These are phyloP conservation scores for Alternaria postmessia DNA, from an alignment of 2,329 filamentous ascomycete genomes.

Conservation along the genomic window DNA sequence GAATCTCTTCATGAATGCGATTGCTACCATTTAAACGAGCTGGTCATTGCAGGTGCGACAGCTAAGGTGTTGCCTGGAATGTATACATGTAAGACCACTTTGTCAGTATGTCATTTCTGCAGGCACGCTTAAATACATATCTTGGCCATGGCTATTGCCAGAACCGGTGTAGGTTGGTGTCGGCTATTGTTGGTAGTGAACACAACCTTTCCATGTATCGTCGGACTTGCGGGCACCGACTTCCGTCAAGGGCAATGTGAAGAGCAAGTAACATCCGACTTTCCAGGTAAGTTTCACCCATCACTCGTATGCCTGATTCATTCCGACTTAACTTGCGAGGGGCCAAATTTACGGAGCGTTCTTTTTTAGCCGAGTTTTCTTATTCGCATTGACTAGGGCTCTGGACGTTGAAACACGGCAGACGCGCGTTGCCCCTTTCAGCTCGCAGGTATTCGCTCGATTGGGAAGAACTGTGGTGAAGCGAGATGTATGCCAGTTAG, in stretches of 20 bases:
- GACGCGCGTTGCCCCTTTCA: slow-evolving; percentile 1
- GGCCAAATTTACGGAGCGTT: not conserved
- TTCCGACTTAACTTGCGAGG: not conserved
- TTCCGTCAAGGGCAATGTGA: not conserved
- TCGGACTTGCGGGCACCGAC: not conserved
- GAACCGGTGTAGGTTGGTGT: not conserved
- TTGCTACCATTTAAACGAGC: not conserved
- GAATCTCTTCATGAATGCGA: not conserved
- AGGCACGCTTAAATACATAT: not conserved
- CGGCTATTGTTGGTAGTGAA: not conserved
- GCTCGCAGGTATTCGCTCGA: slow-evolving; percentile 27
- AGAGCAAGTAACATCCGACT: not conserved
- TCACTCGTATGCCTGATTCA: not conserved
- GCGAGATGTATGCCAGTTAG: slow-evolving; percentile 15
- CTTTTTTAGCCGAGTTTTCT: not conserved
- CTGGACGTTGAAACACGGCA: not conserved
- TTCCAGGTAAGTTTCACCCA: not conserved
- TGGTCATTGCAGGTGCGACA: not conserved
- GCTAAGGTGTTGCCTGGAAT: not conserved
- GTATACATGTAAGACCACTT: not conserved
- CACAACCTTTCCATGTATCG: not conserved
- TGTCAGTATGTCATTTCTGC: not conserved
- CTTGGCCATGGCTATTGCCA: not conserved
- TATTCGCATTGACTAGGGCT: not conserved
- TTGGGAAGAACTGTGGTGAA: slow-evolving; percentile 19